phyloP scores from a whole-genome alignment of 495 filamentous ascomycete genomes.

The Penicillium longicatenatum region DNA sequence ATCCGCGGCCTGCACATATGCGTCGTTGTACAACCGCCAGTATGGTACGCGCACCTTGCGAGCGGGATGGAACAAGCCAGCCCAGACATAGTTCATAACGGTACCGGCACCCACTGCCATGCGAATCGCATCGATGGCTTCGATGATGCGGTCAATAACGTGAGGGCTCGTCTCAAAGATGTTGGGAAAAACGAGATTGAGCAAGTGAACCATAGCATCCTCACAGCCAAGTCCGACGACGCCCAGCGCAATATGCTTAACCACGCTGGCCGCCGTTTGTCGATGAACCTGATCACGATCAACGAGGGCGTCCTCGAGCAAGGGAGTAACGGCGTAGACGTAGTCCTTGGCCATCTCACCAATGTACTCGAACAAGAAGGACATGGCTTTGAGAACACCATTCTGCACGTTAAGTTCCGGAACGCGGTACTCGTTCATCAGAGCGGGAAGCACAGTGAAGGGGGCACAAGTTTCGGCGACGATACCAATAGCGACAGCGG shows the following conservation, averaged over 20 bases:
- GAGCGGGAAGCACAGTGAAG: constrained; percentile 95
- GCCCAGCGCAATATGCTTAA: constrained; percentile 95
- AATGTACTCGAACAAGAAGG: constrained; percentile 98
- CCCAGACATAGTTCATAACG: constrained; percentile 97
- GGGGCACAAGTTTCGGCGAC: constrained; percentile 99
- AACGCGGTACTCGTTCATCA: constrained; percentile 99
- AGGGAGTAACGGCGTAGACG: constrained; percentile 95
- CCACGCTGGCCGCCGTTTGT: constrained; percentile 92
- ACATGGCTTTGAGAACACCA: constrained; percentile 94
- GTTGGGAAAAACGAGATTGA: constrained; percentile 95
- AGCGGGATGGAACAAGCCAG: constrained; percentile 94
- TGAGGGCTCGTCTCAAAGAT: constrained; percentile 98
- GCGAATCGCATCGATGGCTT: constrained; percentile 94
- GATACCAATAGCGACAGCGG: constrained; percentile 97
- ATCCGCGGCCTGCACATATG: constrained; percentile 93
- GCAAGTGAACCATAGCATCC: constrained; percentile 96
- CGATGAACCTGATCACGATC: constrained; percentile 98
- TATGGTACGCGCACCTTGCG: constrained; percentile 91
- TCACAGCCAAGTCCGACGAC: constrained; percentile 97
- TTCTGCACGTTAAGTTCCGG: constrained; percentile 99
- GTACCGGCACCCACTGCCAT: constrained; percentile 90
- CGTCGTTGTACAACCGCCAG: constrained; percentile 94
- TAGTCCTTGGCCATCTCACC: constrained; percentile 99
- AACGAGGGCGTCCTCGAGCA: constrained; percentile 96
- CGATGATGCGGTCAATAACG: constrained; percentile 96